These are phyloP conservation scores for Ceratocystis albifundus DNA, from an alignment of 2,329 filamentous ascomycete genomes.

Conservation along the genomic window DNA sequence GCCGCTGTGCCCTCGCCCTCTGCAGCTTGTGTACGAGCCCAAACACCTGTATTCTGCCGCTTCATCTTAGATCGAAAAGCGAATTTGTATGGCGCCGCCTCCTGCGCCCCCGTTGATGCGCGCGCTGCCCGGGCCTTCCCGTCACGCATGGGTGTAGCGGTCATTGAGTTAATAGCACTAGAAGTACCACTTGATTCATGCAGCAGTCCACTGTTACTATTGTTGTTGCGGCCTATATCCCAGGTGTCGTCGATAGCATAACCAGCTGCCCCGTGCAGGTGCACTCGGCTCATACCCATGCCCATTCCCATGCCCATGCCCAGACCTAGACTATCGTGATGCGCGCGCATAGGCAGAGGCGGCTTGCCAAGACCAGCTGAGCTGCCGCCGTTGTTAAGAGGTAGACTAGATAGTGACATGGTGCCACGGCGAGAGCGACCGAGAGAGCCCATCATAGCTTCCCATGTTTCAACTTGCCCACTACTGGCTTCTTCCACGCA, in stretches of 20 bases:
- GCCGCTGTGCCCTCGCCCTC: not conserved
- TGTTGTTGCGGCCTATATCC: not conserved
- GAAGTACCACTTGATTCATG: not conserved
- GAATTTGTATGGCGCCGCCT: conserved; percentile 9
- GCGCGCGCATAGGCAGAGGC: not conserved
- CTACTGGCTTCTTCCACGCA: conserved; percentile 46
- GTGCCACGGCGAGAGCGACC: conserved; percentile 20
- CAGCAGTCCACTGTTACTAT: not conserved
- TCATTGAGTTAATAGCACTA: not conserved
- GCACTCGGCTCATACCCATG: not conserved
- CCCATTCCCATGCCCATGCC: too few species aligned
- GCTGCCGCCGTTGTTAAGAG: conserved; percentile 25
- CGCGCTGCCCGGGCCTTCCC: not conserved
- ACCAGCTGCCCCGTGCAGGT: conserved; percentile 6
- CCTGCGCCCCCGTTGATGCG: conserved; percentile 15
- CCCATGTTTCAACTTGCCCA: conserved; percentile 51
- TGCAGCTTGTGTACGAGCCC: conserved; percentile 13
- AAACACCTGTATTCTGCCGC: conserved; percentile 10
- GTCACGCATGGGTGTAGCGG: not conserved
- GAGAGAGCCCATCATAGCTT: conserved; percentile 40
- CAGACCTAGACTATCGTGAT: not conserved
- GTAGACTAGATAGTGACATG: not conserved
- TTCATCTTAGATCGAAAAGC: conserved; percentile 16
- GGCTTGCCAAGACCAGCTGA: conserved; percentile 7
- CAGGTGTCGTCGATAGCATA: conserved; percentile 20